Base-by-base conservation (phyloP, 129 eudicot genomes). In the Saposhnikovia divaricata region DNA sequence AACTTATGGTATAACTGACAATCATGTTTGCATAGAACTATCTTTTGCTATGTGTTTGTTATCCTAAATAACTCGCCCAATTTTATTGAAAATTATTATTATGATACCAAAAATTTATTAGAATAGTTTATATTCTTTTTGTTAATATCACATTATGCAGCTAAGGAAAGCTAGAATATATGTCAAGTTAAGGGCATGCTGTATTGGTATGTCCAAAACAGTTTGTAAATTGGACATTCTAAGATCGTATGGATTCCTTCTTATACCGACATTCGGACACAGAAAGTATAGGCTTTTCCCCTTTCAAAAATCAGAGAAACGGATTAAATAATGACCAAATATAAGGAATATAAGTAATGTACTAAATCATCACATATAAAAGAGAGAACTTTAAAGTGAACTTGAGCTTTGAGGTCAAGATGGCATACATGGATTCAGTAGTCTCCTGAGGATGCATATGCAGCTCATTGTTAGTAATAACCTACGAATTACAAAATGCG, bases 401-500 rank as follows among this genome's bases (percentile, higher is more conserved):
- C 6, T 55, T 31, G 72, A 71, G 66, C 74, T 71, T 39, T 77
- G 77, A 72, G 40, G 43, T 66, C 12, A n/a, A 28, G 73, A 65
- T 70, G 44, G 48, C 91, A 76, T 84, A 91, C 96, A 63, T 72
- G 78, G 27, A 79, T 79, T 89, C 86, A 76, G 75, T 65, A 80
- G 77, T 81, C 85, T 86, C 93, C 72, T 59, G 81, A 27, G 79
- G 80, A 73, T 70, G 86, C 77, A 75, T 76, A 77, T 78, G 87
- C 78, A 75, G 80, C 77, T 89, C 90, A 68, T 45, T 78, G 45
- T 48, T 75, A 80, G 77, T 82, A 78, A 80, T 74, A 82, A 76
- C 90, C 99, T 50, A 50, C 55, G 16, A 50, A 50, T 50, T 92
- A 91, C 89, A 83, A 53, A 80, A 80, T 55, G 34, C 73, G 81